phyloP scores from a whole-genome alignment of 2,329 filamentous ascomycete species.

The Tolypocladium cylindrosporum region DNA sequence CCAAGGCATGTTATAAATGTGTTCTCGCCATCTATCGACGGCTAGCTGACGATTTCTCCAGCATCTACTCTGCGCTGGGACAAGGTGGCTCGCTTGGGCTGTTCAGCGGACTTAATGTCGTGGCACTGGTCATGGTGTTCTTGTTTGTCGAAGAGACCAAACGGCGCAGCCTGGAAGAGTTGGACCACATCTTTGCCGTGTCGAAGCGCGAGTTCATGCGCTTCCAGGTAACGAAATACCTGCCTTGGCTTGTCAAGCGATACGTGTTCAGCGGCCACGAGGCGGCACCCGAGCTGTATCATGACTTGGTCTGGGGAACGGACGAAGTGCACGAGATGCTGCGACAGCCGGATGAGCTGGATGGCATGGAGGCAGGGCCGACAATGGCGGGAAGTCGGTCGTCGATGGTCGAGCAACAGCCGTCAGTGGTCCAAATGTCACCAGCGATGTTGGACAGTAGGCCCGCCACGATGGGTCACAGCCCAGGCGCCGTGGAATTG shows the following conservation, averaged over 20 bases:
- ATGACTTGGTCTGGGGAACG: slow-evolving; percentile 20
- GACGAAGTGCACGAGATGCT: neutral
- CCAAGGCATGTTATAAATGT: slow-evolving; percentile 13
- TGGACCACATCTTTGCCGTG: slow-evolving; percentile 27
- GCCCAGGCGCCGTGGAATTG: slow-evolving; percentile 2
- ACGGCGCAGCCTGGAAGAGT: slow-evolving; percentile 26
- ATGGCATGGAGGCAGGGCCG: neutral
- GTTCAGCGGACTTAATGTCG: slow-evolving; percentile 34
- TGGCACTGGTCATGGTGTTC: slow-evolving; percentile 35
- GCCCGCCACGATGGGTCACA: neutral
- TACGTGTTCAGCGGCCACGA: slow-evolving; percentile 12
- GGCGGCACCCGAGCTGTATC: slow-evolving; percentile 20
- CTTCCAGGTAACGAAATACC: slow-evolving; percentile 21
- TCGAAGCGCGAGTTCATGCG: slow-evolving; percentile 27
- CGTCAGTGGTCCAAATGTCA: neutral
- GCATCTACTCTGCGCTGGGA: slow-evolving; percentile 12
- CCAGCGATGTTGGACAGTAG: neutral
- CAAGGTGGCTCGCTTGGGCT: slow-evolving; percentile 30
- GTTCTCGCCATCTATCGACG: neutral
- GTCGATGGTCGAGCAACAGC: neutral
- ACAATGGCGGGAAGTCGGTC: neutral
- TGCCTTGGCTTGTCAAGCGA: slow-evolving; percentile 24
- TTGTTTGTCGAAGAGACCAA: slow-evolving; percentile 33
- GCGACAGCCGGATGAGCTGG: neutral
- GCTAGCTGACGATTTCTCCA: neutral